Percentiles rank a stretch among this genome's conserved stretches.
These are phyloP conservation scores for Neoascochyta sp. DNA, from an alignment of 2,329 filamentous ascomycete species.

Conservation along the genomic window DNA sequence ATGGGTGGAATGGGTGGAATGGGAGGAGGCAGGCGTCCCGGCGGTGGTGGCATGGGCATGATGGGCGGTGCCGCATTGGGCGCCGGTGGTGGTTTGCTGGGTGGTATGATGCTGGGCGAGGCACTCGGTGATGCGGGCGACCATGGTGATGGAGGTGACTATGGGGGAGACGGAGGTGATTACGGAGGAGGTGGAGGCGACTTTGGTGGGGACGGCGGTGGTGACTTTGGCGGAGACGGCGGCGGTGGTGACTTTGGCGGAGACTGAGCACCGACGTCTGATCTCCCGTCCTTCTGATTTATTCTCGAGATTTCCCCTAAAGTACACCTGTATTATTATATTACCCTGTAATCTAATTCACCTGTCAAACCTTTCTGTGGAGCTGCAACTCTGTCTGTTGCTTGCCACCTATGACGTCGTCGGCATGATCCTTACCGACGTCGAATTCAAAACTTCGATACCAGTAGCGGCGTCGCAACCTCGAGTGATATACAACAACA, in stretches of 20 bases:
- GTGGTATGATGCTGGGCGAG: constrained; percentile 68
- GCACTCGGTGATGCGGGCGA: constrained; percentile 52
- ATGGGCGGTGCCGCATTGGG: constrained; percentile 71
- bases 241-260: constrained; percentile 5
- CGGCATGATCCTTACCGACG: constrained; percentile 11
- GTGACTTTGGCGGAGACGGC: too few species aligned
- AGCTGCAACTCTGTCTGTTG: background rate
- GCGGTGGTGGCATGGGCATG: constrained; percentile 59
- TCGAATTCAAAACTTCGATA: constrained; percentile 9
- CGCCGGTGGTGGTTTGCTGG: constrained; percentile 75
- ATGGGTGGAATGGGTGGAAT: constrained; percentile 43
- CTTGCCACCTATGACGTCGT: constrained; percentile 20
- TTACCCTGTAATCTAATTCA: too few species aligned
- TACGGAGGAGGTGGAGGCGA: constrained; percentile 4
- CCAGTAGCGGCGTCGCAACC: constrained; percentile 7
- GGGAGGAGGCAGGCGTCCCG: constrained; percentile 11
- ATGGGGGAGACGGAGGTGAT: constrained; percentile 20
- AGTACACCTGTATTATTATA: too few species aligned
- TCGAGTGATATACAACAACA: constrained; percentile 1
- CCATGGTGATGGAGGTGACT: constrained; percentile 23
- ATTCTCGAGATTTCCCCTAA: too few species aligned
- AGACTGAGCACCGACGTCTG: too few species aligned
- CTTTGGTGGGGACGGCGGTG: constrained; percentile 1
- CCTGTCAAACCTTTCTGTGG: background rate
- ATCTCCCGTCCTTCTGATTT: too few species aligned